These are phyloP conservation scores for Cocos nucifera DNA, from an alignment of 176 grass and related monocot genomes.

Conservation along the genomic window DNA sequence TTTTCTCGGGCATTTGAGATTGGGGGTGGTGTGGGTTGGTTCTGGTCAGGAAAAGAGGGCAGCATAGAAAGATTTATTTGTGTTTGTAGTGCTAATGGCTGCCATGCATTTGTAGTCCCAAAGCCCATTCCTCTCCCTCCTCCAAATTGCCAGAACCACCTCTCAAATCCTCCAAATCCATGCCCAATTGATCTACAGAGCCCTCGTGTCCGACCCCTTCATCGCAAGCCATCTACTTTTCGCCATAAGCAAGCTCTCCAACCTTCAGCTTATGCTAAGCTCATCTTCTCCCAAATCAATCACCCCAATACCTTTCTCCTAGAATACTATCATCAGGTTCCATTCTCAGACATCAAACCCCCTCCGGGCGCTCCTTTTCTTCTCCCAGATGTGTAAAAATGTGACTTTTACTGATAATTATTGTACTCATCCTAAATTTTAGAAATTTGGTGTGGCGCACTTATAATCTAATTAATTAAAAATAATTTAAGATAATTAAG, in stretches of 20 bases:
- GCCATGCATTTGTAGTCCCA: too few species aligned
- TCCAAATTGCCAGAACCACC: conserved; percentile 25
- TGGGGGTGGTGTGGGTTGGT: too few species aligned
- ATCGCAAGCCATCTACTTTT: conserved; percentile 28
- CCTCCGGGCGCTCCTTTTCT: conserved; percentile 26
- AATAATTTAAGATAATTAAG: too few species aligned
- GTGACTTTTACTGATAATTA: conserved; percentile 39
- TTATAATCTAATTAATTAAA: too few species aligned
- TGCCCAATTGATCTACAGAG: conserved; percentile 30
- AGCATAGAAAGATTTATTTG: too few species aligned
- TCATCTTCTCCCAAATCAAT: conserved; percentile 21
- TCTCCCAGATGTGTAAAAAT: conserved; percentile 33
- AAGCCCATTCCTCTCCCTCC: conserved; percentile 3
- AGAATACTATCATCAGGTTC: conserved; percentile 51
- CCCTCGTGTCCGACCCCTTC: not conserved
- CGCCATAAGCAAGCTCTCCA: conserved; percentile 29
- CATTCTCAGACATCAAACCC: conserved; percentile 19
- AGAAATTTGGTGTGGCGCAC: too few species aligned
- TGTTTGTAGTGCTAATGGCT: too few species aligned
- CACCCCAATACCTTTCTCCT: conserved; percentile 40
- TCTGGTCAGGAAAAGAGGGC: too few species aligned
- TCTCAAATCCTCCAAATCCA: conserved; percentile 44
- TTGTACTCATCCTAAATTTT: too few species aligned
- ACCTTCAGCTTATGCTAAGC: conserved; percentile 18
- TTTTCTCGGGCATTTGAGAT: too few species aligned